Base-by-base conservation (phyloP, 176 grass and related monocot species). In the Bonia amplexicaulis region DNA sequence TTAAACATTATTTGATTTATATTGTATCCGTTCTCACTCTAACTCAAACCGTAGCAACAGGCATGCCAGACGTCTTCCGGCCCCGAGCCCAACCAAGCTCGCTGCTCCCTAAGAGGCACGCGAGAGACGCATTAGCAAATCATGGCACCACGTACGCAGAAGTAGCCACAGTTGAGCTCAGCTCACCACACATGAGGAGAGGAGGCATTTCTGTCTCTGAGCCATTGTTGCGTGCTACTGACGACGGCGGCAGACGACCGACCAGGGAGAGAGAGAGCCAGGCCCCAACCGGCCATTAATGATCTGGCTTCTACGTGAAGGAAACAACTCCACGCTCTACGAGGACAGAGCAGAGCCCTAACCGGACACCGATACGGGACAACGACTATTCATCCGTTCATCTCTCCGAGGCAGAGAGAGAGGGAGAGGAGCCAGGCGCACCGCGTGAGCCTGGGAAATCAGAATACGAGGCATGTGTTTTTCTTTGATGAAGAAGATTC, bases 221-320 rank as follows among this genome's bases (percentile, higher is more conserved):
- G 1, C n/a, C 10, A 60, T 60, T 10, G 3, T 13, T 13, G 59
- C 23, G 10, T 27, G 26, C 11, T 26, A 26, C 55, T 12, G 55
- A 9, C 46, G 46, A 3, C 46, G 4, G 4, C 49, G 6, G 17
- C 58, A 26, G n/a, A 9, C 9, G 23, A 22, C 8, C 9, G 23
- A 22, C 0, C 16, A 22, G 40, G 4, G n/a, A 26, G n/a, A 61
- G 41, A 12, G n/a, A 11, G 37, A 3, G 60, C 33, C 16, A 25
- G 22, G 15, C 20, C 53, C 73, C 83, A 17, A 46, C 69, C 69
- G 67, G 25, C 39, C 86, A 84, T 84, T 77, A 62, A 88, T 78
- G 80, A 45, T 11, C 74, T 73, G 81, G 74, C 76, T 84, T 85
- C 77, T 31, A 44, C 87, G 82, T 74, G 42, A 85, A 81, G 82